phyloP scores from a whole-genome alignment of 495 filamentous ascomycete species.

The Alectoria sarmentosa region DNA sequence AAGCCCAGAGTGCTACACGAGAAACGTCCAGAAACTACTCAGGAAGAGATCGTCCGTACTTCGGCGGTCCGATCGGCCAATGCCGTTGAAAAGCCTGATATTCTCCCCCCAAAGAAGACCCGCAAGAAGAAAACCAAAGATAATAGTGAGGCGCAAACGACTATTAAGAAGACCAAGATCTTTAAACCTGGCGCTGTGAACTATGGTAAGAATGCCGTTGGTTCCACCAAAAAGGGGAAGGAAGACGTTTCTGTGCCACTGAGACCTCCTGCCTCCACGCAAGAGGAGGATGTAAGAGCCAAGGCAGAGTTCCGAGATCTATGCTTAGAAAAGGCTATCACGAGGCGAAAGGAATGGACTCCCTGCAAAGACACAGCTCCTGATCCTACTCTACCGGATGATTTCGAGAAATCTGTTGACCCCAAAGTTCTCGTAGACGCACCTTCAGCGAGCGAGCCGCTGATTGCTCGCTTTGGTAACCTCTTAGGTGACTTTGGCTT shows the following conservation, averaged over 20 bases:
- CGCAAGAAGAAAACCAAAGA: conserved; percentile 19
- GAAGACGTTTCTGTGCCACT: not conserved
- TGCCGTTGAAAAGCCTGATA: not conserved
- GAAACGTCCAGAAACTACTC: not conserved
- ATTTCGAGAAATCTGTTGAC: conserved; percentile 23
- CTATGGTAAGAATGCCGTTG: conserved; percentile 1
- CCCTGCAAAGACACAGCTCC: conserved; percentile 34
- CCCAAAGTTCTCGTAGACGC: conserved; percentile 4
- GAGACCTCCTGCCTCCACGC: conserved; percentile 19
- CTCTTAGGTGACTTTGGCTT: conserved; percentile 29
- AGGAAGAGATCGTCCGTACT: not conserved
- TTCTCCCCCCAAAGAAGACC: conserved; percentile 13
- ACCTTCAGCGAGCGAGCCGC: conserved; percentile 25
- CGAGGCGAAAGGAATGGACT: conserved; percentile 51
- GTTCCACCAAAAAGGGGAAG: conserved; percentile 2
- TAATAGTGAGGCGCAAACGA: conserved; percentile 16
- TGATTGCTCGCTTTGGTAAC: conserved; percentile 22
- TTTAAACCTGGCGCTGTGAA: conserved; percentile 17
- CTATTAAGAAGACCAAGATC: conserved; percentile 23
- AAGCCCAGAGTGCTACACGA: not conserved
- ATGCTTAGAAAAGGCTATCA: conserved; percentile 41
- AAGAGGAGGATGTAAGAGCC: conserved; percentile 15
- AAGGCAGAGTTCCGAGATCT: conserved; percentile 19
- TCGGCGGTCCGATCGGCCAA: not conserved
- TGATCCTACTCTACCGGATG: conserved; percentile 12